Conservation (phyloP, 176 grass and related monocot genomes). For the Eremochloa ophiuroides region DNA sequence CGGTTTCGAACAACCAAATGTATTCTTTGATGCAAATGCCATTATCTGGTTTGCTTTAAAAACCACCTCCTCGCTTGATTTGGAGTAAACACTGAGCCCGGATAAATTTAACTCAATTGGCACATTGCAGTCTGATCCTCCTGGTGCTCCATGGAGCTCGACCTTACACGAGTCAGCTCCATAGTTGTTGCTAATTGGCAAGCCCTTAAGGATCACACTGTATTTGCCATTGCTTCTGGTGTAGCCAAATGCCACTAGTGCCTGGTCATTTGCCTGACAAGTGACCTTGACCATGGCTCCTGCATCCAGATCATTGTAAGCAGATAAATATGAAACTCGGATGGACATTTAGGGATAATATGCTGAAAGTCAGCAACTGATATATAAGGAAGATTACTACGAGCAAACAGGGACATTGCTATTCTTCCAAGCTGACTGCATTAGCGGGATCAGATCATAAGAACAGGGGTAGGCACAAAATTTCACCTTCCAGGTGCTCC, state of each 20-base stretch:
- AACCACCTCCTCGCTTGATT: slow-evolving; percentile 50
- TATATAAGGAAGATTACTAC: neutral
- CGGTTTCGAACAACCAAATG: slow-evolving; percentile 35
- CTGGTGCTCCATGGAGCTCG: slow-evolving; percentile 66
- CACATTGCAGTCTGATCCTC: slow-evolving; percentile 58
- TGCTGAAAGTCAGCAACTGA: neutral
- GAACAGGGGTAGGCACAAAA: neutral
- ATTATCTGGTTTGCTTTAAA: slow-evolving; percentile 57
- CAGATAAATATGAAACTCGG: neutral
- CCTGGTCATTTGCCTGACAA: slow-evolving; percentile 51
- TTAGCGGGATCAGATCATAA: neutral
- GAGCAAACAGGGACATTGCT: neutral
- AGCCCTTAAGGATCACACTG: slow-evolving; percentile 44
- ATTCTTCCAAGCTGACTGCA: neutral
- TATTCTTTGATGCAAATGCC: slow-evolving; percentile 61
- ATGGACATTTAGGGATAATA: neutral
- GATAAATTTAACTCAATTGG: slow-evolving; percentile 48
- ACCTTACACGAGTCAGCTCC: slow-evolving; percentile 56
- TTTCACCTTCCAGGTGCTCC: slow-evolving; percentile 57
- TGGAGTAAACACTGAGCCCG: slow-evolving; percentile 37
- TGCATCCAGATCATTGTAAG: slow-evolving; percentile 18
- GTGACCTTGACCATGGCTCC: slow-evolving; percentile 74
- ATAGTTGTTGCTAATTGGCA: slow-evolving; percentile 33
- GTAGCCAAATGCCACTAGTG: slow-evolving; percentile 55
- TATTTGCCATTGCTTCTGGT: slow-evolving; percentile 59